These are phyloP conservation scores for Neurospora sp. DNA, from an alignment of 495 filamentous ascomycete species.

Conservation along the genomic window DNA sequence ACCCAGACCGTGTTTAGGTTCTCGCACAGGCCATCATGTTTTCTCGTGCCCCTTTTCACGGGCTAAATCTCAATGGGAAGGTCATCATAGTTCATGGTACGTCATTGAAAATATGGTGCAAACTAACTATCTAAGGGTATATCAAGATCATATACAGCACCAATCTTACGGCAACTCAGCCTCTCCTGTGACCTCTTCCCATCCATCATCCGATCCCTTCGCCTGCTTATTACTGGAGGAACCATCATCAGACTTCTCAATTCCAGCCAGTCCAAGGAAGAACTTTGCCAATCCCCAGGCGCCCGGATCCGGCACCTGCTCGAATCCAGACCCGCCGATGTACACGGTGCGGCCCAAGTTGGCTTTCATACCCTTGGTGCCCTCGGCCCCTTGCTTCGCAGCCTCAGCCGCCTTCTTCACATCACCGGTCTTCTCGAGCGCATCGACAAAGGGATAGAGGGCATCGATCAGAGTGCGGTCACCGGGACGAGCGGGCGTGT, in stretches of 20 bases:
- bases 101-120: background rate
- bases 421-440: constrained; percentile 51
- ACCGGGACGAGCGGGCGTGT: constrained; percentile 82
- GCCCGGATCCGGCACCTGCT: constrained; percentile 84
- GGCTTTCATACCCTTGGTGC: constrained; percentile 84
- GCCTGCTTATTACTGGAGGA: constrained; percentile 16
- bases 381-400: constrained; percentile 63
- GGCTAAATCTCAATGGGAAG: background rate
- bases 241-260: constrained; percentile 21
- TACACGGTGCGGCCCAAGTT: constrained; percentile 85
- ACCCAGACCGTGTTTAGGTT: background rate
- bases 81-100: background rate
- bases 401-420: constrained; percentile 63
- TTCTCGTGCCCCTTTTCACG: background rate
- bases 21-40: background rate
- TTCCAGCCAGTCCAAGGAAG: constrained; percentile 59
- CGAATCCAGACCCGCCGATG: constrained; percentile 71
- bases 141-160: background rate
- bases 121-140: background rate
- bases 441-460: constrained; percentile 74
- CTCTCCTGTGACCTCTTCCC: constrained; percentile 12
- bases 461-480: constrained; percentile 91
- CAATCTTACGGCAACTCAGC: background rate
- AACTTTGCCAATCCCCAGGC: constrained; percentile 78
- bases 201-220: constrained; percentile 8